Base-by-base conservation (phyloP, 2,329 filamentous ascomycete species). In the Fusarium robinianum region DNA sequence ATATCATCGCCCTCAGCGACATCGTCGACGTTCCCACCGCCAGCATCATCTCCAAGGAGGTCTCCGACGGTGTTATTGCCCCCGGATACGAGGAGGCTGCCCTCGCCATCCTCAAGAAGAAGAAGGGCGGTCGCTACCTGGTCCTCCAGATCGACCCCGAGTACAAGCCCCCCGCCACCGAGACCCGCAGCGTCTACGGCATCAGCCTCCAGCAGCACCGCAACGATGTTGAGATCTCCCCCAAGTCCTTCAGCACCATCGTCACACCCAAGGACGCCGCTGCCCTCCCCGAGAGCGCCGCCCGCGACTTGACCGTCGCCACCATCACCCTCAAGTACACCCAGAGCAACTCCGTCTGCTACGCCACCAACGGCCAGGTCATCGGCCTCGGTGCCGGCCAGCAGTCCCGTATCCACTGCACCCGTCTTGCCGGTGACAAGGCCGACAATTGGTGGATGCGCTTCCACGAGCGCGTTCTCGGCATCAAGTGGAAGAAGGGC, bases 401-500 rank as follows among this genome's bases (percentile, higher is more conserved):
- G 72, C 94, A 99, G 75, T 95, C 89, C 51, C 87, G 94, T 60
- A 99, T 99, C 61, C 94, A 99, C 80, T 99, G 94, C 82, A 99
- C 94, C 27, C 87, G 94, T 57, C 83, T 99, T 37, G 94, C 94
- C 8, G 94, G 94, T 49, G 92, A 97, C 77, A 99, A 99, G 79
- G 90, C 91, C 34, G 94, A 99, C 72, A 96, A 95, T 79, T 97
- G 92, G 92, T 99, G 92, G 94, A 87, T 99, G 79, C 88, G 94
- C 63, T 97, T 97, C 83, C 88, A 96, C 76, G 85, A 89, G 60
- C 86, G 89, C 39, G 88, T 94, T 9, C 79, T 97, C 35, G 79
- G 76, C 65, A 86, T 99, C 68, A 88, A 92, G 76, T 99, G 90
- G 89, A 96, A 96, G 81, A 92, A 94, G 76, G 92, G 94, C 62